phyloP scores from a whole-genome alignment of 805 yeast genomes.

The Ascoidea tarda region DNA sequence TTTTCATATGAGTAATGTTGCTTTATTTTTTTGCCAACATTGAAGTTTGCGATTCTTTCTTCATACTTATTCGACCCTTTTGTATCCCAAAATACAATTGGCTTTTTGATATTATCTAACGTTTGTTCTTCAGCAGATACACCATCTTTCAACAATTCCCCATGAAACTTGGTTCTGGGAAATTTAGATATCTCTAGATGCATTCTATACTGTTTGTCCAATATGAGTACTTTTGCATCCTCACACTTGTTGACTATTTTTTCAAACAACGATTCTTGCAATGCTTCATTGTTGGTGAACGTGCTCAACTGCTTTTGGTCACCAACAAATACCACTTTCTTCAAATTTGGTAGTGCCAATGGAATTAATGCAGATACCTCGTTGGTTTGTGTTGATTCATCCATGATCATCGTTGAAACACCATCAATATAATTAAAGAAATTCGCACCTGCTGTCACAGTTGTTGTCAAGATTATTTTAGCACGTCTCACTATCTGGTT shows the following conservation, averaged over 20 bases:
- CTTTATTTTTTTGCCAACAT: constrained; percentile 22
- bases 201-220: constrained; percentile 59
- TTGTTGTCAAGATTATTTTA: constrained; percentile 57
- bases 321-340: constrained; percentile 57
- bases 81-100: constrained; percentile 50
- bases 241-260: constrained; percentile 49
- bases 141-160: constrained; percentile 40
- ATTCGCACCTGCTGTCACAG: constrained; percentile 59
- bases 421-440: constrained; percentile 39
- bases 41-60: constrained; percentile 22
- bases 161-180: constrained; percentile 38
- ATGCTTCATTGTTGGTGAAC: constrained; percentile 51
- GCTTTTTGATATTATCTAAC: constrained; percentile 32
- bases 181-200: constrained; percentile 49
- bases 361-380: constrained; percentile 65
- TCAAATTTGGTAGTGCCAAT: constrained; percentile 51
- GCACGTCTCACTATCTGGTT: constrained; percentile 46
- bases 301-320: constrained; percentile 66
- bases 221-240: constrained; percentile 46
- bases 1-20: constrained; percentile 48
- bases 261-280: constrained; percentile 57
- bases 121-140: constrained; percentile 35
- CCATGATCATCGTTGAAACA: constrained; percentile 60
- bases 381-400: constrained; percentile 66
- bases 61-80: constrained; percentile 30